These are phyloP conservation scores for Ulota crispa DNA, from an alignment of 225 moss, liverwort and hornwort species.

Conservation along the genomic window DNA sequence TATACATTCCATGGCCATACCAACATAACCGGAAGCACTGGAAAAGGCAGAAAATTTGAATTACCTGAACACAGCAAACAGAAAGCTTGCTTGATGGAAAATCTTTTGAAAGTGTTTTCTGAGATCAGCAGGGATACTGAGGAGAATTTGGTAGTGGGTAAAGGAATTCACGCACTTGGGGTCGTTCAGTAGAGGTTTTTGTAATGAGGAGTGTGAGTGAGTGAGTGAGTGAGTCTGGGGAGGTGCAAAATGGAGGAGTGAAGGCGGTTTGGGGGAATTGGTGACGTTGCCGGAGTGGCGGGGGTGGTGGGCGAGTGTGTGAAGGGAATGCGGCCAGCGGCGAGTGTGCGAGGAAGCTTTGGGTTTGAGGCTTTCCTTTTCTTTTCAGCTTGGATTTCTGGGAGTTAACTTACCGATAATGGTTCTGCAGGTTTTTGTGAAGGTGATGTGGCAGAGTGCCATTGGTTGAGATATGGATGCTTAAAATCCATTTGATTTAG, in stretches of 20 bases:
- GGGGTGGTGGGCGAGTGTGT: not conserved
- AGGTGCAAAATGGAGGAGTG: not conserved
- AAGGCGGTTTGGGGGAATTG: not conserved
- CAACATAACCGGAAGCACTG: not conserved
- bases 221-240: not conserved
- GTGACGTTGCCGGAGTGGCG: not conserved
- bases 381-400: not conserved
- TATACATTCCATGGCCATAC: not conserved
- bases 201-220: not conserved
- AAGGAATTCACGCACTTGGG: not conserved
- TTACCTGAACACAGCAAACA: not conserved
- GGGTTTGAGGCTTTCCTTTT: not conserved
- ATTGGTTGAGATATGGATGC: not conserved
- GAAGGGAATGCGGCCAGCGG: conserved; percentile 13
- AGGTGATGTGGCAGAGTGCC: not conserved
- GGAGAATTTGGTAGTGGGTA: not conserved
- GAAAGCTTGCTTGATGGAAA: not conserved
- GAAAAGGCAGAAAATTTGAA: not conserved
- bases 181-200: not conserved
- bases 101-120: not conserved
- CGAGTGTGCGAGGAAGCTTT: not conserved
- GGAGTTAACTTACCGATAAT: not conserved
- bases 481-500: too few species aligned
- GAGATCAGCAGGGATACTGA: not conserved
- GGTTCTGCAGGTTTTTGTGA: not conserved